These are phyloP conservation scores for Penicillium sumatraense DNA, from an alignment of 2,329 filamentous ascomycete genomes.

Conservation along the genomic window DNA sequence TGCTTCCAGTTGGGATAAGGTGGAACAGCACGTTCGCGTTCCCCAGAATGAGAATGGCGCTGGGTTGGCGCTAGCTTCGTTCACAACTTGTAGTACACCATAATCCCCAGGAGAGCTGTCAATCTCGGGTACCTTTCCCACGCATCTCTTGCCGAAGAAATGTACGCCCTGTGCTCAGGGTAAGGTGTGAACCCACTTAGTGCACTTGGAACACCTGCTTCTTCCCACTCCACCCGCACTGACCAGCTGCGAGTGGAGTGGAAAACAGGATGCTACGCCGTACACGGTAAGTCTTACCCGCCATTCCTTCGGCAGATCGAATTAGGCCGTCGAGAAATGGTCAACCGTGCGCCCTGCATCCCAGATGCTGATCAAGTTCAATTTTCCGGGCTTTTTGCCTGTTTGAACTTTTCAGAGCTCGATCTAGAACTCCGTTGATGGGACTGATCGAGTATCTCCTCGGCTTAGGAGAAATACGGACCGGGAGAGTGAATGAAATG, in stretches of 20 bases:
- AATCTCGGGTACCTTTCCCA: slow-evolving; percentile 15
- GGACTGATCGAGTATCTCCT: slow-evolving; percentile 7
- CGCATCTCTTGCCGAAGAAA: slow-evolving; percentile 13
- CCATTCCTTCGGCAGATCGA: slow-evolving; percentile 29
- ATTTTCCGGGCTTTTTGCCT: slow-evolving; percentile 4
- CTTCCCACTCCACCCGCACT: slow-evolving; percentile 1
- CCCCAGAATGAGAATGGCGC: not conserved
- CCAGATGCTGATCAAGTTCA: slow-evolving; percentile 16
- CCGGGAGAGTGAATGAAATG: not conserved
- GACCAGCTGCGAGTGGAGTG: slow-evolving; percentile 17
- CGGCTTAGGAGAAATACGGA: not conserved
- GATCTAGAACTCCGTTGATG: not conserved
- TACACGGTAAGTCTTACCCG: slow-evolving; percentile 29
- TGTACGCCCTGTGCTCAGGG: slow-evolving; percentile 21
- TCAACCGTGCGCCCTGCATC: slow-evolving; percentile 9
- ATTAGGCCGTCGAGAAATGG: slow-evolving; percentile 4
- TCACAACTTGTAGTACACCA: no score
- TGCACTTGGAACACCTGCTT: not conserved
- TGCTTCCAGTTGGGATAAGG: not conserved
- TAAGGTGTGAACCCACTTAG: slow-evolving; percentile 16
- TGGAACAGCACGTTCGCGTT: not conserved
- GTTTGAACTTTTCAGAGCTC: not conserved
- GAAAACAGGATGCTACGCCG: slow-evolving; percentile 21
- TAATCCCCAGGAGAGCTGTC: slow-evolving; percentile 6
- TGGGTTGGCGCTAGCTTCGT: not conserved